Base-by-base conservation (phyloP, 106 monocot species). In the Platanthera zijinensis region DNA sequence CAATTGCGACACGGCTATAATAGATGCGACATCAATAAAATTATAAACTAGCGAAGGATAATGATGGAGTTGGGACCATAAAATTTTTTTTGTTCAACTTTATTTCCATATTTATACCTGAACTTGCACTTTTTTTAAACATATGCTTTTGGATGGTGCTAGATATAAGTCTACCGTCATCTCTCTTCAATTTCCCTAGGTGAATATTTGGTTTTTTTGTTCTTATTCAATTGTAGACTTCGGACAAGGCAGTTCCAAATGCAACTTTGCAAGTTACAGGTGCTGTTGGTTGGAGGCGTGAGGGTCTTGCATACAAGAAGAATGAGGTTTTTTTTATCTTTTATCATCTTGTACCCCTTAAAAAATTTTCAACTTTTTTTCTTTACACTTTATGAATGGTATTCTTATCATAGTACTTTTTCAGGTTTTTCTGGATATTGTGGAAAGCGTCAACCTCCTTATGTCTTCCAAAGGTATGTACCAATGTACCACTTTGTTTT, bases 251-350 rank as follows among this genome's bases (percentile, higher is more conserved):
- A 52, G 86, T 92, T 32, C 99, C 99, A 46, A 99, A 99, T 94
- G 99, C 99, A 72, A 99, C 99, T 63, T 88, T 99, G 64, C 99
- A 99, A 99, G 99, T 99, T 69, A 99, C 99, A 18, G 99, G 99
- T 81, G 99, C 99, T 80, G 99, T 99, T 87, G 99, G 99, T 74
- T 99, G 99, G 99, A 99, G 99, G 77, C 81, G 99, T 51, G 99
- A 99, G 77, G 99, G 99, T 78, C 92, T 99, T 84, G 74, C 85
- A 2, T 99, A 99, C 74, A 99, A 94, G 85, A 99, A 99, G 57
- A 99, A 99, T 83, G 99, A 99, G 99, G 99, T 99, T 75, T 52
- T 51, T 49, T 66, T 77, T 75, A 2, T 52, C 30, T 30, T 7
- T 73, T 77, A 19, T 61, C 8, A 11, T 28, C 47, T 64, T 66